Evolutionary conservation across 805 yeast species (phyloP).

Genomic region (Suhomyces pyralidae): DNA sequence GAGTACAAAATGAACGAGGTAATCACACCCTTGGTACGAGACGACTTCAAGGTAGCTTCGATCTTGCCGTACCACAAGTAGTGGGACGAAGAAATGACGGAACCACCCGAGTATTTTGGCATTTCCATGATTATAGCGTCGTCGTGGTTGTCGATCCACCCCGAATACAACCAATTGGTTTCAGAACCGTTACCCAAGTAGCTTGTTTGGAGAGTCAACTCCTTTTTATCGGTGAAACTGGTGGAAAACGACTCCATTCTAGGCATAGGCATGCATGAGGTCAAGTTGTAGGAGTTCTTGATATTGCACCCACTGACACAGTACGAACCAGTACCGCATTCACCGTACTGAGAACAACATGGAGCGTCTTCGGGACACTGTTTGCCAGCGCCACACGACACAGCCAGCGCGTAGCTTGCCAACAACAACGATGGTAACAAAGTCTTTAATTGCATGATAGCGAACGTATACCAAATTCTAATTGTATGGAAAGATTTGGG

Average conservation of each 20-base stretch:
- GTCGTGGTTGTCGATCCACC: constrained; percentile 48
- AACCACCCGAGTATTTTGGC: constrained; percentile 73
- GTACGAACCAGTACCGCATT: constrained; percentile 70
- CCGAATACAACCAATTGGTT: constrained; percentile 69
- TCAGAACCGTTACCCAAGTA: constrained; percentile 71
- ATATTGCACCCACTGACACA: constrained; percentile 92
- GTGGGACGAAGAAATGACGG: constrained; percentile 75
- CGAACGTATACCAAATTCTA: not conserved
- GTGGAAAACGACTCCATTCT: constrained; percentile 53
- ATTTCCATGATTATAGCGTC: constrained; percentile 63
- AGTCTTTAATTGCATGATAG: not conserved
- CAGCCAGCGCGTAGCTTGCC: constrained; percentile 6
- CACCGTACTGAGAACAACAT: constrained; percentile 81
- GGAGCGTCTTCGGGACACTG: constrained; percentile 78
- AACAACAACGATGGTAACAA: not conserved
- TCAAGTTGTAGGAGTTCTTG: constrained; percentile 55
- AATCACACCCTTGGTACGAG: constrained; percentile 77
- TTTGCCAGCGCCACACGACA: constrained; percentile 48
- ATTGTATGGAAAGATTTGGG: not conserved
- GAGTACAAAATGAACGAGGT: constrained; percentile 80
- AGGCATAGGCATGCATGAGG: constrained; percentile 87
- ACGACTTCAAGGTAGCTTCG: constrained; percentile 64
- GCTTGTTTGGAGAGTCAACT: constrained; percentile 23
- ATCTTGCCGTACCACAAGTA: constrained; percentile 89
- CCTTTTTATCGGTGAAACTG: constrained; percentile 33